Evolutionary conservation across 306 rosid genomes (phyloP), one percentile per base, ranked within the genome.

Genomic region (Sindora glabra): DNA sequence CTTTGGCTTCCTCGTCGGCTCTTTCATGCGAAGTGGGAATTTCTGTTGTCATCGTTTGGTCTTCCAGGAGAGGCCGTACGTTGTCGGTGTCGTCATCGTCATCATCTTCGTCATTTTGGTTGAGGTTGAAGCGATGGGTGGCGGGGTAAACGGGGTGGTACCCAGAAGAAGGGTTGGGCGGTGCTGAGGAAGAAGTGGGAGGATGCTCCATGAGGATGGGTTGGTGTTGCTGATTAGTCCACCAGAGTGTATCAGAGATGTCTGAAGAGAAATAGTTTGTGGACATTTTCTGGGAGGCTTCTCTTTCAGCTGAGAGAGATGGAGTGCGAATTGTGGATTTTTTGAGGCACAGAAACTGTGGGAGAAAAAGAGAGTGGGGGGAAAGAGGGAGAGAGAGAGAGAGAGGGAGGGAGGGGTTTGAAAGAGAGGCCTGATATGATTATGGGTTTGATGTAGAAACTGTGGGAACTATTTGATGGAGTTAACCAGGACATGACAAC

Each of bases 391-490:
- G 17, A 10, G 67, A 13, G 5, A 54, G 55, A n/a, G n/a, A n/a
- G 17, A 10, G 67, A 13, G 8, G 52, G 29, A 2, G n/a, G n/a
- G n/a, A 33, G 49, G 51, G 39, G 55, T 25, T 44, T 12, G 65
- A 36, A 42, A 68, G 74, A 29, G n/a, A 73, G 79, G 70, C 76
- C 81, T 70, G 83, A 81, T n/a, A n/a, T 64, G 81, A 64, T 72
- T 74, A 68, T 65, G 79, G 64, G 72, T 59, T 80, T 62, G 87
- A 81, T 81, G 91, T 70, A 78, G 75, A 61, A 61, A 80, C 78
- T 83, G 72, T 56, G 74, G 74, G 71, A 80, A 77, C 79, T 80
- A 78, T 85, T 79, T 79, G 83, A n/a, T n/a, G n/a, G n/a, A n/a
- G n/a, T n/a, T n/a, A n/a, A n/a, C 47, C 46, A 69, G 69, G 79